Evolutionary conservation across 129 eudicot genomes (phyloP), one percentile per base, ranked within the genome.

Genomic region (carrot (Daucus carota)): DNA sequence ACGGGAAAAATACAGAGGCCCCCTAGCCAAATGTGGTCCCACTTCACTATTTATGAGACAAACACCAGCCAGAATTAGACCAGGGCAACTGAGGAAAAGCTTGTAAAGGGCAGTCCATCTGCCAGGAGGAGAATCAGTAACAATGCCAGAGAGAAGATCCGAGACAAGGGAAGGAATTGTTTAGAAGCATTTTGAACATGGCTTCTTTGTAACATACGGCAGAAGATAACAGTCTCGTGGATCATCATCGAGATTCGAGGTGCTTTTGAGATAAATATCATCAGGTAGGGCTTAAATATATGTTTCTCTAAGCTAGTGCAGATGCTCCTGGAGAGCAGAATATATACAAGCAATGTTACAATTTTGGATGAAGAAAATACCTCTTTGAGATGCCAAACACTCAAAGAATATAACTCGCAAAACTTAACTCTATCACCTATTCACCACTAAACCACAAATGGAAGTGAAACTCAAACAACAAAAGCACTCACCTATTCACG

Each of bases 51-150:
- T 85, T 17, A 29, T 33, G 4, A 59, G 33, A 24, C 1, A 28
- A 24, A 59, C 17, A 2, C 67, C 67, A 26, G 17, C 33, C 67
- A n/a, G 17, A 28, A 8, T 10, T n/a, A 59, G 33, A 59, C 67
- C 33, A 0, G 67, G 67, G 67, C 22, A 59, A 13, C 67, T 20
- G 31, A 59, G 92, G 33, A 96, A 80, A 76, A 93, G 87, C 81
- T 90, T 90, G 87, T 85, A 80, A 29, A 93, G 86, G 36, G 97
- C 77, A 29, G 88, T 41, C 98, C 96, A 93, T 11, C 85, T 88
- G 77, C 84, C 89, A 3, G 87, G 86, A 7, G 92, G 88, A 38
- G 81, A 78, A 18, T 41, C 42, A 31, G 75, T 5, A 5, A 54
- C 31, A 24, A 9, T 54, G 28, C 9, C 26, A 11, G 69, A 29